Evolutionary conservation across 192 early-diverging fungal genomes (phyloP), one percentile per base, ranked within the genome.

Genomic region (Borealophlyctis nickersoniae): DNA sequence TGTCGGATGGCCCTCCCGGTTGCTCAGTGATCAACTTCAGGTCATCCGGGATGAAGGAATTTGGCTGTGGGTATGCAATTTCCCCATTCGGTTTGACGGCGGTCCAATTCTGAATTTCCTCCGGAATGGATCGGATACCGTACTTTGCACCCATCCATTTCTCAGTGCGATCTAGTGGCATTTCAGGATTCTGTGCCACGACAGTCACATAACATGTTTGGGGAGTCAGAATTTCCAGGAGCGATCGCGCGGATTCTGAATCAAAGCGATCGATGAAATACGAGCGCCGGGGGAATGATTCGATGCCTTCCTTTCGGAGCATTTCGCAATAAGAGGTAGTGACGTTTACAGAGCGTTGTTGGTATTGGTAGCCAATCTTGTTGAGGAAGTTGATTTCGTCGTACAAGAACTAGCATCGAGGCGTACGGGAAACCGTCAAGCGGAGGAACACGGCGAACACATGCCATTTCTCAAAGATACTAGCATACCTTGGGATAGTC

Each of bases 81-180:
- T 34, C 36, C 1, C 36, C 4, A n/a, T 16, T n/a, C 16, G 39
- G 11, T 26, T 32, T 9, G 4, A 33, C 49, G 14, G 54, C 34
- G 16, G 22, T 48, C 60, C 50, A 56, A 22, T 14, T 2, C 29
- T 27, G 9, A 24, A 61, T 3, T 27, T 65, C 67, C 13, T 31
- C 32, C 24, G 50, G 28, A 27, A 73, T 30, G 0, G 34, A n/a
- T 7, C 58, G 22, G 3, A 69, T 7, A 1, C 36, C 67, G 50
- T 78, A 78, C 27, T 53, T 60, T 0, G 72, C 76, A 31, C 70
- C 69, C 76, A 78, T 78, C 72, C 73, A 75, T 54, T 75, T 73
- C 39, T 78, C 76, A 0, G 53, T 58, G 27, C 50, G 9, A 34
- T 74, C 60, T 9, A 71, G 54, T 14, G 28, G 19, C 9, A 62